Conservation (phyloP, 108 stramenopile genomes). For the Conticribra weissflogii region DNA sequence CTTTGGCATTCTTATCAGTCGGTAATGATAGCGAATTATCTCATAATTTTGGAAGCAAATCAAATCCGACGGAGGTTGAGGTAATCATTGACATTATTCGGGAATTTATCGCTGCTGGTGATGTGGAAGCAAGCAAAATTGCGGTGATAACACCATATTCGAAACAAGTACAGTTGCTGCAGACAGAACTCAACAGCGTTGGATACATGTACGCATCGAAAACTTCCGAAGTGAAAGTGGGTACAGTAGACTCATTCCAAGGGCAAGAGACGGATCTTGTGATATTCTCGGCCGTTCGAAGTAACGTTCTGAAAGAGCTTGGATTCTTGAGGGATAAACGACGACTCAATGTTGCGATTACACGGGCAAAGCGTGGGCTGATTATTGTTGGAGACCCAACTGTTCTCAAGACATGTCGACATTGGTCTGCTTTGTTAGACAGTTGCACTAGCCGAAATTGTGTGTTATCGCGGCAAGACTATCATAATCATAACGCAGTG, state of each 20-base stretch:
- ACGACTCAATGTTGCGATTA: slow-evolving; percentile 87
- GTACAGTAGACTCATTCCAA: slow-evolving; percentile 81
- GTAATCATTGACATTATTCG: slow-evolving; percentile 50
- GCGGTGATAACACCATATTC: slow-evolving; percentile 67
- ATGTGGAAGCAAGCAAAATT: slow-evolving; percentile 45
- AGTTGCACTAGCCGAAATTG: slow-evolving; percentile 49
- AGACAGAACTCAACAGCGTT: slow-evolving; percentile 42
- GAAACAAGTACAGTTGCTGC: slow-evolving; percentile 64
- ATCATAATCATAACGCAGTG: slow-evolving; percentile 11
- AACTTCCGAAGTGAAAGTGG: slow-evolving; percentile 51
- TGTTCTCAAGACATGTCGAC: slow-evolving; percentile 54
- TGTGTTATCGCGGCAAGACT: slow-evolving; percentile 27
- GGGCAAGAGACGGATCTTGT: slow-evolving; percentile 81
- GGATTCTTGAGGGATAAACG: slow-evolving; percentile 84
- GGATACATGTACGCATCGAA: not conserved
- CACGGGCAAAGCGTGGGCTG: slow-evolving; percentile 76
- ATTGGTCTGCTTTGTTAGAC: slow-evolving; percentile 63
- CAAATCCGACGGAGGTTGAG: slow-evolving; percentile 65
- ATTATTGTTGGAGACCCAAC: slow-evolving; percentile 60
- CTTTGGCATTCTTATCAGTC: slow-evolving; percentile 66
- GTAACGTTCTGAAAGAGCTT: slow-evolving; percentile 58
- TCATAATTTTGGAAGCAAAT: slow-evolving; percentile 55
- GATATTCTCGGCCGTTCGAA: slow-evolving; percentile 65
- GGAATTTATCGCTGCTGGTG: slow-evolving; percentile 42
- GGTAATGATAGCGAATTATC: slow-evolving; percentile 53